These are phyloP conservation scores for Hanseniaspora sp. DNA, from an alignment of 1,139 yeast genomes.

Conservation along the genomic window DNA sequence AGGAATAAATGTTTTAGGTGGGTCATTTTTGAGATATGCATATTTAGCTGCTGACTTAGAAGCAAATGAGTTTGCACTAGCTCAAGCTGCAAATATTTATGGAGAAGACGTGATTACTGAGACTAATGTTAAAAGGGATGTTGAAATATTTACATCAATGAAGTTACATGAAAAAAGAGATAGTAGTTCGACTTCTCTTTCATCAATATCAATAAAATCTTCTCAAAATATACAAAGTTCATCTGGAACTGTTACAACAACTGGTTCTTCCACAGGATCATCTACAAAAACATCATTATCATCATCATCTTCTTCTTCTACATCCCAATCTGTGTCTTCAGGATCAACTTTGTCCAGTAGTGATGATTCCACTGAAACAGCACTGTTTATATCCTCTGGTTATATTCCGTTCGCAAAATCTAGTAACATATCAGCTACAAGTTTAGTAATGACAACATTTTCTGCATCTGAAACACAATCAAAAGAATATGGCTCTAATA, in stretches of 20 bases:
- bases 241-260: too few relatives aligned
- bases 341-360: too few relatives aligned
- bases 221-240: too few relatives aligned
- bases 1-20: slow-evolving; percentile 54
- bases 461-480: slow-evolving; percentile 16
- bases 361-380: not conserved
- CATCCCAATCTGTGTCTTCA: too few relatives aligned
- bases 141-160: not conserved
- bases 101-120: slow-evolving; percentile 16
- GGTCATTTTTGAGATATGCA: slow-evolving; percentile 44
- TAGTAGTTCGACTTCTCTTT: too few relatives aligned
- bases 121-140: slow-evolving; percentile 1
- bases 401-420: slow-evolving; percentile 40
- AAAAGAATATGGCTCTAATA: slow-evolving; percentile 16
- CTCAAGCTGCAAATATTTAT: slow-evolving; percentile 30
- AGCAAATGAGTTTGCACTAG: slow-evolving; percentile 48
- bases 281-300: not conserved
- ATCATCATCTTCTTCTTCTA: too few relatives aligned
- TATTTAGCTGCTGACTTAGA: slow-evolving; percentile 63
- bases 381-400: slow-evolving; percentile 34
- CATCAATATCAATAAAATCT: too few relatives aligned
- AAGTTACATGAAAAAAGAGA: too few relatives aligned
- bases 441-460: slow-evolving; percentile 27
- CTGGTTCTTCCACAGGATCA: not conserved
- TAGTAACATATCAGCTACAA: slow-evolving; percentile 28